A percentile compares a stretch with the other conserved stretches of the same genome.
Conservation (phyloP, 106 monocot genomes). For the Dioscorea dumetorum region DNA sequence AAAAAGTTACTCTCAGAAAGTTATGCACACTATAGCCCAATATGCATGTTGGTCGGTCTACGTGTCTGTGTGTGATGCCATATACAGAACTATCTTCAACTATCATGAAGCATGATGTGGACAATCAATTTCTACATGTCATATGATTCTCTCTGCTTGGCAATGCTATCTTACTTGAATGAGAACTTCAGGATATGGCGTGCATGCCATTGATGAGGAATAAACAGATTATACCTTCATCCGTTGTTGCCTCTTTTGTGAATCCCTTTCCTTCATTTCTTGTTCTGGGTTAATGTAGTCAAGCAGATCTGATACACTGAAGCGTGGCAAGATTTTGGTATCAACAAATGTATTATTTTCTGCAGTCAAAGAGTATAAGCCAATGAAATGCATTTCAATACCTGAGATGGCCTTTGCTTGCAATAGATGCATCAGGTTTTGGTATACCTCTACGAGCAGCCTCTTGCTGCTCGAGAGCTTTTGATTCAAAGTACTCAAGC, state of each 20-base stretch:
- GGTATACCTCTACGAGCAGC: conserved; percentile 83
- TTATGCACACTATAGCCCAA: no score
- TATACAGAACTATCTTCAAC: no score
- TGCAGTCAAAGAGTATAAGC: neutral
- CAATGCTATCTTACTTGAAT: neutral
- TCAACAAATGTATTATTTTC: conserved; percentile 3
- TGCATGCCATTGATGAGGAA: neutral
- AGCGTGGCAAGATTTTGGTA: conserved; percentile 30
- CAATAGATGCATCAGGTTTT: conserved; percentile 93
- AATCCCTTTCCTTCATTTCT: conserved; percentile 65
- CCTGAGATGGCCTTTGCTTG: conserved; percentile 98
- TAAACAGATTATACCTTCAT: conserved; percentile 35
- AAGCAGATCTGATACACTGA: conserved; percentile 99
- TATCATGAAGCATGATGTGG: no score
- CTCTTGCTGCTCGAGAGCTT: conserved; percentile 89
- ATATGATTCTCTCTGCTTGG: neutral
- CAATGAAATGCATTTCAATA: conserved; percentile 17
- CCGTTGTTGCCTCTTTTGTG: conserved; percentile 52
- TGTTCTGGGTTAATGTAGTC: conserved; percentile 92
- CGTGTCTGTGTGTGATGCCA: no score
- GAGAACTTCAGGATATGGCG: neutral
- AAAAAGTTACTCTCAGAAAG: no score
- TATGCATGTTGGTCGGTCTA: no score
- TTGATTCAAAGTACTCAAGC: conserved; percentile 98
- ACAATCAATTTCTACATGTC: no score